Evolutionary conservation across 2,329 filamentous ascomycete species (phyloP), one percentile per base, ranked within the genome.

Genomic region (Apiospora sp.): DNA sequence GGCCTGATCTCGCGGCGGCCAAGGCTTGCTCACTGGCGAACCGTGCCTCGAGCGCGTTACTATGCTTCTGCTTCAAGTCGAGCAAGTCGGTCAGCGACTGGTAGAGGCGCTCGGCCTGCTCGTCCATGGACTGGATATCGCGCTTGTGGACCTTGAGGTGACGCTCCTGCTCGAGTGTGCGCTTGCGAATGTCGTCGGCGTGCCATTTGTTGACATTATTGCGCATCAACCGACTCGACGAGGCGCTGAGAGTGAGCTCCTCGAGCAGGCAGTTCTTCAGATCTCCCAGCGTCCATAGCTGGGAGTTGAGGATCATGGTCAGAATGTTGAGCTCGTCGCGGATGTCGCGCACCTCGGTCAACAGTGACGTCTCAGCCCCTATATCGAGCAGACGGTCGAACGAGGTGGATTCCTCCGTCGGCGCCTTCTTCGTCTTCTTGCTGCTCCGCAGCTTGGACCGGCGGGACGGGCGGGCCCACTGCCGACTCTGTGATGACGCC

Each of bases 1-100:
- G 84, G 10, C 83, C 83, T 68, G 85, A 82, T 10, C 87, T 84
- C 0, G 89, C 88, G 0, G 90, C 91, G 0, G 88, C 87, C 3
- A 88, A 86, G 0, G 91, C 90, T 79, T 92, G 90, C 69, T 92
- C 88, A 24, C 87, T 83, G 0, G 88, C 86, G 70, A 88, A 92
- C 3, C 90, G 87, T 1, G 90, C 91, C 78, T 92, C 91, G 67
- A 92, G 88, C 0, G 89, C 90, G 80, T 92, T 92, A 75, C 90
- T 90, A 72, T 92, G 90, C 79, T 92, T 92, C 76, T 93, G 91
- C 77, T 93, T 93, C 0, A 92, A 84, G 75, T 92, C 91, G 0
- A 93, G 86, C 6, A 92, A 82, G 75, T 92, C 88, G 0, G 88
- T 90, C 64, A 92, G 86, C 72, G 86, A 88, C 61, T 86, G 82